Evolutionary conservation across 371 early-diverging fungal genomes (phyloP).

Genomic region (Zopfochytrium polystomum): DNA sequence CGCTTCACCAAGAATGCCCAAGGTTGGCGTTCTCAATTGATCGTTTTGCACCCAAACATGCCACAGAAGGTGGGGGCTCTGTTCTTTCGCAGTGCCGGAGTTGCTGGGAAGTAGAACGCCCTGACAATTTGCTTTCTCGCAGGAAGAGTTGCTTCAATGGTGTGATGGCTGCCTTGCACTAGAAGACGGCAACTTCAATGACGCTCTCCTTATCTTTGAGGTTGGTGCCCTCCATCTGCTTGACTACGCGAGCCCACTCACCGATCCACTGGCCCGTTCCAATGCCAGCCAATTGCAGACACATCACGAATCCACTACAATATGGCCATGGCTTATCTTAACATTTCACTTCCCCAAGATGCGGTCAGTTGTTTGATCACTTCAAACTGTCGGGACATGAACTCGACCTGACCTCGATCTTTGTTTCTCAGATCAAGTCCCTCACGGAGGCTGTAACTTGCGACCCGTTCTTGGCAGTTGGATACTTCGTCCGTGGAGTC

Average conservation of each 20-base stretch:
- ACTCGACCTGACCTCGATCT: background rate
- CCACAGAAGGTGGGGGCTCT: background rate
- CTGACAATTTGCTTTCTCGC: too few relatives aligned
- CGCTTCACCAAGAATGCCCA: too few relatives aligned
- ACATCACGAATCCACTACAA: conserved; percentile 93
- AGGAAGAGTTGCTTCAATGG: conserved; percentile 80
- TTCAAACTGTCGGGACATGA: background rate
- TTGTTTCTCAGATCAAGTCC: conserved; percentile 52
- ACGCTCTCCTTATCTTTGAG: conserved; percentile 61
- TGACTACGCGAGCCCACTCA: background rate
- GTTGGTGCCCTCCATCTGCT: conserved; percentile 31
- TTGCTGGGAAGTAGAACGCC: background rate
- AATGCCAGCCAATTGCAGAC: conserved; percentile 75
- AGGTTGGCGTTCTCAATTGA: background rate
- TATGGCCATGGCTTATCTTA: conserved; percentile 78
- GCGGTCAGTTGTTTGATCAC: conserved; percentile 66
- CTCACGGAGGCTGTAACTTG: conserved; percentile 69
- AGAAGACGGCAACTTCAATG: conserved; percentile 62
- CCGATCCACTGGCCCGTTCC: too few relatives aligned
- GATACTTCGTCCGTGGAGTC: conserved; percentile 88
- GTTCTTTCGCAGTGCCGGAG: background rate
- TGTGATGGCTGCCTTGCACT: conserved; percentile 64
- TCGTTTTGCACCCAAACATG: background rate
- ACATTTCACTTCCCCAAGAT: conserved; percentile 68
- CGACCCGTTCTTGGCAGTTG: conserved; percentile 87